These are phyloP conservation scores for Helenozyma rhizophorensis DNA, from an alignment of 805 yeast genomes.

Conservation along the genomic window DNA sequence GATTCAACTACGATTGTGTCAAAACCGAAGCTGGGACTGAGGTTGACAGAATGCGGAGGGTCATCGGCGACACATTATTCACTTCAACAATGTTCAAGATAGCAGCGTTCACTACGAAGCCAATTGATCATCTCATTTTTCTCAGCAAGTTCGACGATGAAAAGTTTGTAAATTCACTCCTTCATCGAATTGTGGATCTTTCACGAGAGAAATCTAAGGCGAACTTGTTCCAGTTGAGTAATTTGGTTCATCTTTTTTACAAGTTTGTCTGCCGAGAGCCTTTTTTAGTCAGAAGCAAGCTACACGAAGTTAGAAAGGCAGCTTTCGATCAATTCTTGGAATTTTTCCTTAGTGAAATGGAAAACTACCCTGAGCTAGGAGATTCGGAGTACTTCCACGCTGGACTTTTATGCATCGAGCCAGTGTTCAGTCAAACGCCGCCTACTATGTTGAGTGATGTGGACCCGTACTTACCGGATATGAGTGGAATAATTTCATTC, in stretches of 20 bases:
- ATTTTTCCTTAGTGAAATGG: constrained; percentile 32
- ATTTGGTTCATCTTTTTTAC: constrained; percentile 5
- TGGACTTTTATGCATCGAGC: constrained; percentile 53
- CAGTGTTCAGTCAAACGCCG: constrained; percentile 43
- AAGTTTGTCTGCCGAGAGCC: constrained; percentile 5
- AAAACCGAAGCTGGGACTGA: neutral
- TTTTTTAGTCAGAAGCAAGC: neutral
- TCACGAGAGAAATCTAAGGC: too few relatives aligned
- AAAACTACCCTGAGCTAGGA: constrained; percentile 14
- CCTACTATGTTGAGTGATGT: constrained; percentile 12
- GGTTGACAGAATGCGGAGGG: neutral
- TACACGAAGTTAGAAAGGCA: constrained; percentile 1
- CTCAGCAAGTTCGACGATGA: constrained; percentile 6
- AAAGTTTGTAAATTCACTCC: too few relatives aligned
- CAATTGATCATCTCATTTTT: constrained; percentile 8
- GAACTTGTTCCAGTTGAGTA: constrained; percentile 2
- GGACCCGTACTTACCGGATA: constrained; percentile 10
- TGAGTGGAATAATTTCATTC: constrained; percentile 12
- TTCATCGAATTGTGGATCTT: too few relatives aligned
- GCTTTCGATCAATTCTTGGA: constrained; percentile 29
- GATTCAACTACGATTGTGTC: constrained; percentile 7
- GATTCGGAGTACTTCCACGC: constrained; percentile 56
- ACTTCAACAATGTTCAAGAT: constrained; percentile 15
- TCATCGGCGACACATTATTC: constrained; percentile 4
- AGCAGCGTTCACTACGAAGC: constrained; percentile 17